Conservation (phyloP, 2,329 filamentous ascomycete species). For the Curvularia spicifera region DNA sequence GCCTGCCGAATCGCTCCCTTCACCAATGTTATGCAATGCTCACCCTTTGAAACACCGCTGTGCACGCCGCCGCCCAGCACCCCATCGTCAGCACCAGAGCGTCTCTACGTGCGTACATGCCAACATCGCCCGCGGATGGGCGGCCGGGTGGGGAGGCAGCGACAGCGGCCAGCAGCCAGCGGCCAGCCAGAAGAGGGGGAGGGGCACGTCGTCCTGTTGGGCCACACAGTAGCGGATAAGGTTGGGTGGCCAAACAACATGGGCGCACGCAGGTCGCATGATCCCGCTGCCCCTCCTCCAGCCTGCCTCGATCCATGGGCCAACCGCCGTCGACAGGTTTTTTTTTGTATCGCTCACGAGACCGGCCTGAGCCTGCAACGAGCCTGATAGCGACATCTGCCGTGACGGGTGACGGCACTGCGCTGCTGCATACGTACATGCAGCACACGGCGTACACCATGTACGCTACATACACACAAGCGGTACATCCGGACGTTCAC, state of each 20-base stretch:
- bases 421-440: no score
- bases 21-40: constrained; percentile 41
- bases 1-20: constrained; percentile 39
- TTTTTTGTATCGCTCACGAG: constrained; percentile 28
- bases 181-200: neutral
- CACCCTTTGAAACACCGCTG: constrained; percentile 37
- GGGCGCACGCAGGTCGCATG: constrained; percentile 35
- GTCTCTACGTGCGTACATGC: no score
- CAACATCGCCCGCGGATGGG: no score
- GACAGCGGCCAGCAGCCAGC: no score
- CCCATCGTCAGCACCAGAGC: no score
- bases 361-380: constrained; percentile 16
- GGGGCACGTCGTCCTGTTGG: neutral
- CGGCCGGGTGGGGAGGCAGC: neutral
- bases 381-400: neutral
- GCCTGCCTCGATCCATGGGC: constrained; percentile 22
- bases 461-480: no score
- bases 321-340: constrained; percentile 19
- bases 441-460: no score
- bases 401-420: neutral
- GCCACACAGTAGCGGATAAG: constrained; percentile 16
- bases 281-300: constrained; percentile 35
- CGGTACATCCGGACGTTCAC: no score
- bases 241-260: constrained; percentile 19
- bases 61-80: constrained; percentile 25